Base-by-base conservation (phyloP, 2,329 filamentous ascomycete species). In the Cordyceps farinosa region DNA sequence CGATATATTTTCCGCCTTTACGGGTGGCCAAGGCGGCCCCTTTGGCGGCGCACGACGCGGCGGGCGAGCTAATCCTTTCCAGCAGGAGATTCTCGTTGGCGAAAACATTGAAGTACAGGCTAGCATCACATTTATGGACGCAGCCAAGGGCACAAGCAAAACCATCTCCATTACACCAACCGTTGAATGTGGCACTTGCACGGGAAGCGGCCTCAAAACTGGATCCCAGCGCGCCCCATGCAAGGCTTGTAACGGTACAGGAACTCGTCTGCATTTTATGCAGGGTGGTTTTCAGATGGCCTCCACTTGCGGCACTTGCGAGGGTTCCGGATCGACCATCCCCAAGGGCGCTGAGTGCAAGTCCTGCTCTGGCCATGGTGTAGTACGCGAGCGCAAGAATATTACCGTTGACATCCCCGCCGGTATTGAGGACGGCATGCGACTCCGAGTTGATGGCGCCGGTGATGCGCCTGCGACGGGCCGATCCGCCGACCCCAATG, bases 371-470 rank as follows among this genome's bases (percentile, higher is more conserved):
- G 95, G 95, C 44, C 87, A 92, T 61, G 95, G 95, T 52, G 93
- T 96, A 17, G 85, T 92, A 42, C 84, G 92, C 69, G 91, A 97
- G 71, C 84, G 87, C 66, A 92, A 91, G 79, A 91, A 90, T 0
- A 87, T 99, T 56, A 90, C 85, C 34, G 85, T 99, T 50, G 93
- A 98, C 70, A 97, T 99, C 52, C 95, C 95, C 1, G 92, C 90
- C 29, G 95, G 95, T 67, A 92, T 99, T 38, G 95, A 98, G 74
- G 94, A 99, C 74, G 93, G 94, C 62, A 98, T 98, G 94, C 87
- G 92, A 63, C 79, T 99, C 70, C 85, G 91, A 59, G 85, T 99
- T 34, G 86, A 88, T 64, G 90, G 90, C 32, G 92, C 96, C 72
- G 95, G 95, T 67, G 94, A 99, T 72, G 89, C 91, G 17, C 90